Percentiles rank a stretch among this genome's conserved stretches.
These are phyloP conservation scores for Tetracentron sinense DNA, from an alignment of 164 flowering plant species.

Conservation along the genomic window DNA sequence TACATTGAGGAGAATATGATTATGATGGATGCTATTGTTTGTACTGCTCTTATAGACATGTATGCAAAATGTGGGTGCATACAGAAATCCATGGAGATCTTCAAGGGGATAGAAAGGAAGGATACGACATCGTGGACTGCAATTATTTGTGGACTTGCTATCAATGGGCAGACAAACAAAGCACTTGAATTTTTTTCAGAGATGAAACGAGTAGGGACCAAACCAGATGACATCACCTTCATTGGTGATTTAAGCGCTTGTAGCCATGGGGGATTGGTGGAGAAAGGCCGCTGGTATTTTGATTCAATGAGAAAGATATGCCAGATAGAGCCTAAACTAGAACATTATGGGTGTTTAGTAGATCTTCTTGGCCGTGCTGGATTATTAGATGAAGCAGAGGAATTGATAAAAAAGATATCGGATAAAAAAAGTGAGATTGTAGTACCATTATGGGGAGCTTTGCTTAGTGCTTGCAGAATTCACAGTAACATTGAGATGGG, in stretches of 20 bases:
- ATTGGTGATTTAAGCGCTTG: constrained; percentile 80
- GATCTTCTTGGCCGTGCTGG: constrained; percentile 83
- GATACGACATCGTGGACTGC: constrained; percentile 78
- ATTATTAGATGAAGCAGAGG: constrained; percentile 55
- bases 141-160: constrained; percentile 66
- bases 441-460: constrained; percentile 62
- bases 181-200: constrained; percentile 58
- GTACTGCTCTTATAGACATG: constrained; percentile 81
- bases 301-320: constrained; percentile 45
- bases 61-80: constrained; percentile 81
- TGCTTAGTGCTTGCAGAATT: no score
- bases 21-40: constrained; percentile 47
- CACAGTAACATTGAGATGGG: no score
- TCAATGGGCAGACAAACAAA: constrained; percentile 54
- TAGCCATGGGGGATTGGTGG: constrained; percentile 72
- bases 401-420: constrained; percentile 37
- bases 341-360: constrained; percentile 75
- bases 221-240: constrained; percentile 72
- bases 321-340: constrained; percentile 58
- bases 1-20: constrained; percentile 48
- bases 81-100: constrained; percentile 60
- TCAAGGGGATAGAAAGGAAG: constrained; percentile 37
- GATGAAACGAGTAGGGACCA: constrained; percentile 43
- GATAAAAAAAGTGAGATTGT: constrained; percentile 26
- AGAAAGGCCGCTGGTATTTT: constrained; percentile 57